Conservation (phyloP, 441 rosid species). For the Brassica hybrid region DNA sequence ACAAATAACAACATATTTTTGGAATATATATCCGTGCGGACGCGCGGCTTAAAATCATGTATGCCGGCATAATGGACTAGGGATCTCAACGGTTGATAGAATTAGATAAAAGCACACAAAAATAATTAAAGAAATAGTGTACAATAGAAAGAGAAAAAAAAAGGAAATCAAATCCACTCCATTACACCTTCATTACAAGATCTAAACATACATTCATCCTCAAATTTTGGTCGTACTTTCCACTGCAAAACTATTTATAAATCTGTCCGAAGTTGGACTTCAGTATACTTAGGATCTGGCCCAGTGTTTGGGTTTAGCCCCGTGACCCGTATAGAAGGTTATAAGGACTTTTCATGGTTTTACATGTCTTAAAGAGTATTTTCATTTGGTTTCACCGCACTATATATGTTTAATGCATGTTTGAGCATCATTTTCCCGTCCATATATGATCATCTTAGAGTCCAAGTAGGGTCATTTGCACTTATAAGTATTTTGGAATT, state of each 20-base stretch:
- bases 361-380: not conserved
- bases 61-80: conserved; percentile 1
- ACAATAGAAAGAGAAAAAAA: not conserved
- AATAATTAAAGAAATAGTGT: not conserved
- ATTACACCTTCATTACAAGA: not conserved
- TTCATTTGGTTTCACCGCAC: too few relatives aligned
- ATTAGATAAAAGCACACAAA: not conserved
- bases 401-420: not conserved
- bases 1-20: too few relatives aligned
- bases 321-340: not conserved
- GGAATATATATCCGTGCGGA: too few relatives aligned
- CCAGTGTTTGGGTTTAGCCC: not conserved
- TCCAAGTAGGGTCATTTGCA: not conserved
- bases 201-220: not conserved
- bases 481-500: not conserved
- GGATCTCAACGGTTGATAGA: conserved; percentile 9
- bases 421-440: not conserved
- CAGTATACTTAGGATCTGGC: not conserved
- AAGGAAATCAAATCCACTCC: not conserved
- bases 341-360: not conserved
- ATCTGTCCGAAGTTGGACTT: not conserved
- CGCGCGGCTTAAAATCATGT: not conserved
- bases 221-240: not conserved
- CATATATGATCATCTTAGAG: not conserved
- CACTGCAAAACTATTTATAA: not conserved